These are phyloP conservation scores for Diplodia scrobiculata DNA, from an alignment of 2,329 filamentous ascomycete species.

Conservation along the genomic window DNA sequence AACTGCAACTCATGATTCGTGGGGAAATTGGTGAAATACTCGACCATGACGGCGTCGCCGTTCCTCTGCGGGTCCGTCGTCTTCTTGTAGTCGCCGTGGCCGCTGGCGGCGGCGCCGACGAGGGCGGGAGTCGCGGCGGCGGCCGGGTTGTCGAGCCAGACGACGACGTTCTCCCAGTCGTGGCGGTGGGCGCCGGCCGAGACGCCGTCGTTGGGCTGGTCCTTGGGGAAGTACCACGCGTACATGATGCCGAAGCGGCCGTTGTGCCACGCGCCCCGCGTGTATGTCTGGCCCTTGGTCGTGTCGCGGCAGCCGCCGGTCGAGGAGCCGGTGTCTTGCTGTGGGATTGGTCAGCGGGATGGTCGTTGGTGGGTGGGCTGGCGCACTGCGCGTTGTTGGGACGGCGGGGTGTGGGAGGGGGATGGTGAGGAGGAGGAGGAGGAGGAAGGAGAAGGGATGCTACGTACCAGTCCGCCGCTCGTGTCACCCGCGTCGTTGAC, in stretches of 20 bases:
- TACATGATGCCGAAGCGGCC: constrained; percentile 48
- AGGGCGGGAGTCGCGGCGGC: constrained; percentile 39
- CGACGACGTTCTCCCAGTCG: constrained; percentile 48
- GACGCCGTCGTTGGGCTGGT: constrained; percentile 43
- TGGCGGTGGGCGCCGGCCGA: constrained; percentile 45
- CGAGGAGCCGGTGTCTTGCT: constrained; percentile 41
- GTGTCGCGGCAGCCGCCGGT: constrained; percentile 41
- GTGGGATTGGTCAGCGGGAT: constrained; percentile 20
- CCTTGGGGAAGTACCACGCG: constrained; percentile 54
- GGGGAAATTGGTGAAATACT: constrained; percentile 41
- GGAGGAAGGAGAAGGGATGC: neutral
- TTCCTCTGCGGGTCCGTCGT: constrained; percentile 32
- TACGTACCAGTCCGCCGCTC: constrained; percentile 2
- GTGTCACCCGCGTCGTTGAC: constrained; percentile 32
- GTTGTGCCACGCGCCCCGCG: constrained; percentile 38
- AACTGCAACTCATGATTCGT: constrained; percentile 45
- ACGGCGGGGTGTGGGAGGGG: too few species aligned
- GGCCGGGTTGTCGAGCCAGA: constrained; percentile 38
- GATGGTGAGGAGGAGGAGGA: neutral
- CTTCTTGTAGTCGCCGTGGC: constrained; percentile 44
- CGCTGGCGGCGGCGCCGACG: constrained; percentile 45
- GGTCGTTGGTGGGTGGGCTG: too few species aligned
- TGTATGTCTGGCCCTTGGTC: constrained; percentile 47
- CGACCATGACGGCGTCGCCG: constrained; percentile 37
- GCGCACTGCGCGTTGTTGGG: too few species aligned